Base-by-base conservation (phyloP, 179 eudicot species). In the Nepenthes alata region DNA sequence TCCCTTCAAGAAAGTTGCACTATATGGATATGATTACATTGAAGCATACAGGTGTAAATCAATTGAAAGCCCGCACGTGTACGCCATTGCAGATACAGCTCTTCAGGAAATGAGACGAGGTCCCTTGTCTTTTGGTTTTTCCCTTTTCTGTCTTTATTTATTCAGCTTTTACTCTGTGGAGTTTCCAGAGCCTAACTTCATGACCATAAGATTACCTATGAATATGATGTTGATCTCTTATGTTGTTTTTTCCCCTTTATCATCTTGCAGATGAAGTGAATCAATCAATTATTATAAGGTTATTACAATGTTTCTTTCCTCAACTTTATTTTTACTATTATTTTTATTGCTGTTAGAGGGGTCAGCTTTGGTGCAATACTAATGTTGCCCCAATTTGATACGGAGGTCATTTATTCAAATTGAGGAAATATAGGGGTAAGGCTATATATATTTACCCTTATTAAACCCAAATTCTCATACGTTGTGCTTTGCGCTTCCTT, bases 211-310 rank as follows among this genome's bases (percentile, higher is more conserved):
- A 11, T 11, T 51, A 11, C 5, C 16, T 51, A 4, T 51, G 4
- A 41, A 10, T 34, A 34, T 34, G 16, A 9, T 16, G 6, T n/a
- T 25, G 10, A 56, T 56, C 37, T 37, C 16, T 59, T n/a, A 37
- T 59, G 47, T 35, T 64, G 3, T 41, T 65, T 44, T 37, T 57
- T 14, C 35, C 8, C 57, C 51, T 62, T 13, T 74, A 53, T 50
- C 59, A 63, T 52, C 47, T 65, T 70, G 47, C 95, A 94, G 99
- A 90, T 94, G 97, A 91, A 91, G 91, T 90, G 66, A 94, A 94
- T 71, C 99, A 94, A 68, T 94, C 97, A 61, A 91, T 94, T 68
- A 86, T 91, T 55, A 87, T 94, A 79, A 94, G 97, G 97, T 94
- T 61, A 77, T 94, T 74, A 49, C 8, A 47, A 10, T 14, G 4